Conservation (phyloP, 2,329 filamentous ascomycete species). For the Endocalyx cinctus region DNA sequence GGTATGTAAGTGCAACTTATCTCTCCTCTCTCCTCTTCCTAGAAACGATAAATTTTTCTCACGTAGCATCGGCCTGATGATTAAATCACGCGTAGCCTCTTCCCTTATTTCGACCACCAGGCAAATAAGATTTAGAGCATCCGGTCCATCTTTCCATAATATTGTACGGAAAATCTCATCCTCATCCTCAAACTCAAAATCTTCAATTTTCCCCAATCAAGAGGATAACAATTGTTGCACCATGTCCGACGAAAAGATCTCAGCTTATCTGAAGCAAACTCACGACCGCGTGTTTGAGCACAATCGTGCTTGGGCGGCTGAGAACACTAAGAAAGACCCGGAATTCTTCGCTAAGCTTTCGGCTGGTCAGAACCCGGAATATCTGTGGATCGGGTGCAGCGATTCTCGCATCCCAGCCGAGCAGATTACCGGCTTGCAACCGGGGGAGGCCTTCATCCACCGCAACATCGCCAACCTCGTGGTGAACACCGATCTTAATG, state of each 20-base stretch:
- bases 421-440: conserved; percentile 73
- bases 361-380: conserved; percentile 63
- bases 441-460: conserved; percentile 91
- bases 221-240: too few relatives aligned
- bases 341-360: conserved; percentile 61
- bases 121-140: too few relatives aligned
- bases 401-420: conserved; percentile 91
- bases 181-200: too few relatives aligned
- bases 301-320: conserved; percentile 62
- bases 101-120: too few relatives aligned
- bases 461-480: conserved; percentile 93
- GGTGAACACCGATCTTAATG: conserved; percentile 73
- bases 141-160: too few relatives aligned
- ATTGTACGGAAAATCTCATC: too few relatives aligned
- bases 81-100: too few relatives aligned
- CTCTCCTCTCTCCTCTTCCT: too few relatives aligned
- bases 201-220: too few relatives aligned
- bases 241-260: conserved; percentile 31
- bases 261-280: conserved; percentile 54
- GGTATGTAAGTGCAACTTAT: too few relatives aligned
- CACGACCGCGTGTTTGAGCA: conserved; percentile 66
- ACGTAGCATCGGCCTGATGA: too few relatives aligned
- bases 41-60: too few relatives aligned
- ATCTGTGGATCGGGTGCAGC: conserved; percentile 86
- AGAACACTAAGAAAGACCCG: conserved; percentile 55